These are phyloP conservation scores for Cordyceps cicadae DNA, from an alignment of 2,329 filamentous ascomycete genomes.

Conservation along the genomic window DNA sequence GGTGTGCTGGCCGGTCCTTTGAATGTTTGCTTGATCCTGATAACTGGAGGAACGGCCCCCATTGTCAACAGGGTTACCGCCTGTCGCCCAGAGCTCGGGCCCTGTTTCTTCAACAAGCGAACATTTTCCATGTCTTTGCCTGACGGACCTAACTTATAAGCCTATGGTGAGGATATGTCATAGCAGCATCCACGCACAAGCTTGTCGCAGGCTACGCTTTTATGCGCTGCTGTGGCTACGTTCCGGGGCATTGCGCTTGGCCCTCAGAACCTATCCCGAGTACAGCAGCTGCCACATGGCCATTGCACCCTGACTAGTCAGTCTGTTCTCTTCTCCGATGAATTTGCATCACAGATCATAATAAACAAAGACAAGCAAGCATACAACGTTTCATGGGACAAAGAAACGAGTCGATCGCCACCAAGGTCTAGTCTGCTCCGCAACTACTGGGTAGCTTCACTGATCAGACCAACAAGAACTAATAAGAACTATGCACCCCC, in stretches of 20 bases:
- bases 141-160: not conserved
- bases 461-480: not conserved
- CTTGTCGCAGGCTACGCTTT: conserved; percentile 3
- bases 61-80: not conserved
- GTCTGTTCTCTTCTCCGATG: not conserved
- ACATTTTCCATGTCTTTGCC: not conserved
- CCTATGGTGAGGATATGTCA: not conserved
- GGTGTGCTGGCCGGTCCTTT: not conserved
- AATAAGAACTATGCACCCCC: not conserved
- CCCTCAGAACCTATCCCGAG: not conserved
- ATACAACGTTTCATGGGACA: not conserved
- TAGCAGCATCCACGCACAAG: not conserved
- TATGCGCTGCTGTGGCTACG: not conserved
- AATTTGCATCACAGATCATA: not conserved
- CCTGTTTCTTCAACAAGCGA: not conserved
- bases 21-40: not conserved
- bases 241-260: not conserved
- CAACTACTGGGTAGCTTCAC: not conserved
- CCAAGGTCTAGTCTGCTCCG: not conserved
- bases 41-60: not conserved
- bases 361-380: not conserved
- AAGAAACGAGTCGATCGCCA: not conserved
- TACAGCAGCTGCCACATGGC: not conserved
- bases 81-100: not conserved
- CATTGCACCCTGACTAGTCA: not conserved